A percentile compares a stretch with the other conserved stretches of the same genome.
These are phyloP conservation scores for Thielaviopsis euricoi DNA, from an alignment of 2,329 filamentous ascomycete species.

Conservation along the genomic window DNA sequence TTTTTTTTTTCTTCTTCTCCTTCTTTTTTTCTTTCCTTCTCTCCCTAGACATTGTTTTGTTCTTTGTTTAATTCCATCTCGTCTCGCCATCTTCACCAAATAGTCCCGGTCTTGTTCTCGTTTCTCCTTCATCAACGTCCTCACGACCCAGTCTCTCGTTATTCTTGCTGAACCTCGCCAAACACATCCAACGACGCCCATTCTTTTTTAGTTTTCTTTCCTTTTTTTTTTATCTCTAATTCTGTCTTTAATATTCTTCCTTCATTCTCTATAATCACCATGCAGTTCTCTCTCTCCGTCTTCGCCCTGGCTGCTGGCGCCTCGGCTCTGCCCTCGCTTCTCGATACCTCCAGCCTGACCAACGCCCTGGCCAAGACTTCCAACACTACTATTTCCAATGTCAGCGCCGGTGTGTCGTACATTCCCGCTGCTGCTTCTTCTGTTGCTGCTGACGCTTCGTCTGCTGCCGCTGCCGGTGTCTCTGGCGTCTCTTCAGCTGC, in stretches of 20 bases:
- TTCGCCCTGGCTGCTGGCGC: background rate
- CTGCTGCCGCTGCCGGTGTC: too few species aligned
- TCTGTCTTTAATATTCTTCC: background rate
- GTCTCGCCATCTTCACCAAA: background rate
- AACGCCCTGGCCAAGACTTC: background rate
- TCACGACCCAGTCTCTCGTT: background rate
- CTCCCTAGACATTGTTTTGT: background rate
- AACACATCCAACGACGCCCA: background rate
- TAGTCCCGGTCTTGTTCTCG: background rate
- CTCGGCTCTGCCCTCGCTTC: slow-evolving; percentile 3
- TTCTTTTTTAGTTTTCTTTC: background rate
- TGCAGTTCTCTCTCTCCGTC: slow-evolving; percentile 6
- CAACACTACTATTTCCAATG: background rate
- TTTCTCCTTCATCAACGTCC: background rate
- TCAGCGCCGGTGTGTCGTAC: background rate
- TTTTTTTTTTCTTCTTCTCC: background rate
- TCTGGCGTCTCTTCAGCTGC: too few species aligned
- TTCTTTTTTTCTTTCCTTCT: background rate
- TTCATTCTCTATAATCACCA: background rate
- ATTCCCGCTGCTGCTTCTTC: background rate
- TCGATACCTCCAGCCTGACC: background rate
- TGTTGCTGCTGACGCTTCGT: too few species aligned
- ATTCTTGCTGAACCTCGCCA: background rate
- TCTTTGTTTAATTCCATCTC: background rate
- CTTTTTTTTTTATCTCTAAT: background rate